Conservation (phyloP, 495 filamentous ascomycete genomes). For the Apiosordaria backusii region DNA sequence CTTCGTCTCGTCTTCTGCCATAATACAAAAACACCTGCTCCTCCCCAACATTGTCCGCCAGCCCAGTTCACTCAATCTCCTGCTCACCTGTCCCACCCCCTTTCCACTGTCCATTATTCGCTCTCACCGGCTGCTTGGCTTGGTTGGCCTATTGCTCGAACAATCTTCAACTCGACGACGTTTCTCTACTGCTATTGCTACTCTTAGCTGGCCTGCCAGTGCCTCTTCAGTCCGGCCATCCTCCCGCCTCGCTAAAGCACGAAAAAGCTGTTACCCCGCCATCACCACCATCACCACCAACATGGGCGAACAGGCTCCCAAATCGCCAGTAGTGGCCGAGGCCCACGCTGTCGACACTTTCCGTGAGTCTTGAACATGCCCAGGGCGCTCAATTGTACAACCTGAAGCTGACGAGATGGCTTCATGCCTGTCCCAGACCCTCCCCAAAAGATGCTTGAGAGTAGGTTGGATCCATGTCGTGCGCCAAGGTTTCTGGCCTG, state of each 20-base stretch:
- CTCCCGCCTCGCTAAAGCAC: neutral
- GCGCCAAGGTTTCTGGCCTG: constrained; percentile 19
- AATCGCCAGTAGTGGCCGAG: constrained; percentile 71
- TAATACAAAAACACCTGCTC: constrained; percentile 27
- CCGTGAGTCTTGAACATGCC: constrained; percentile 43
- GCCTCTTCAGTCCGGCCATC: neutral
- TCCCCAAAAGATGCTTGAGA: constrained; percentile 57
- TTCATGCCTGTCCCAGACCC: constrained; percentile 38
- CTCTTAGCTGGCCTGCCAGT: neutral
- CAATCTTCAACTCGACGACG: neutral
- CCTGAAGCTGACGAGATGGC: constrained; percentile 17
- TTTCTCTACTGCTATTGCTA: too few relatives aligned
- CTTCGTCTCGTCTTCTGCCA: constrained; percentile 26
- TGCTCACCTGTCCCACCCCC: constrained; percentile 10
- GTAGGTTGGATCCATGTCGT: constrained; percentile 43
- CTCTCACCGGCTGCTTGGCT: neutral
- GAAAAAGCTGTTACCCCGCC: constrained; percentile 25
- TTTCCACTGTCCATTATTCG: constrained; percentile 1
- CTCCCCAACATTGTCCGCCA: constrained; percentile 12
- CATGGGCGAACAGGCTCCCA: constrained; percentile 65
- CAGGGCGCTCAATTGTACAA: constrained; percentile 8
- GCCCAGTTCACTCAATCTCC: constrained; percentile 5
- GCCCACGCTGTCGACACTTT: constrained; percentile 83
- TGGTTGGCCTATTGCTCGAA: neutral
- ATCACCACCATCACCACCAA: constrained; percentile 33